These are phyloP conservation scores for Trichoderma atroviride DNA, from an alignment of 2,329 filamentous ascomycete species.

Conservation along the genomic window DNA sequence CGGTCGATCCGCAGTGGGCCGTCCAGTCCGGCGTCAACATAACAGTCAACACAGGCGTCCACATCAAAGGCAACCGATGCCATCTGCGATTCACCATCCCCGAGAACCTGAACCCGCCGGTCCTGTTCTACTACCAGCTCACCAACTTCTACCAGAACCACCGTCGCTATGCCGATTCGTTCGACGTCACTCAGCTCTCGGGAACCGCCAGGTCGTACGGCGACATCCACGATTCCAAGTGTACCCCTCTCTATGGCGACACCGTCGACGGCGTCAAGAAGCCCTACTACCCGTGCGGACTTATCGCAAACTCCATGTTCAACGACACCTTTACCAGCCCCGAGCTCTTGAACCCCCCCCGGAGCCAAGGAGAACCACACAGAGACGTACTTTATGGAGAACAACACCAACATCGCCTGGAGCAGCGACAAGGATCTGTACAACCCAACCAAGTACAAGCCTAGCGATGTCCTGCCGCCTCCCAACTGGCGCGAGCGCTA, in stretches of 20 bases:
- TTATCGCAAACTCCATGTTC: slow-evolving; percentile 96
- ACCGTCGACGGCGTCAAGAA: slow-evolving; percentile 50
- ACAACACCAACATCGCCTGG: slow-evolving; percentile 81
- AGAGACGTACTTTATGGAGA: slow-evolving; percentile 73
- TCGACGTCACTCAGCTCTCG: slow-evolving; percentile 78
- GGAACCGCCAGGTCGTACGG: slow-evolving; percentile 64
- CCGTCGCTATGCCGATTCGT: slow-evolving; percentile 89
- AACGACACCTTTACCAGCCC: slow-evolving; percentile 85
- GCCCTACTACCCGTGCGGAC: slow-evolving; percentile 89
- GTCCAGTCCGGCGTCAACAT: slow-evolving; percentile 45
- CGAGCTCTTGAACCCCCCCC: slow-evolving; percentile 57
- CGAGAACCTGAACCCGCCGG: slow-evolving; percentile 75
- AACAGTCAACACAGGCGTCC: slow-evolving; percentile 43
- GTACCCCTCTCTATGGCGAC: slow-evolving; percentile 69
- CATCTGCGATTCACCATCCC: slow-evolving; percentile 77
- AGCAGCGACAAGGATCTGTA: slow-evolving; percentile 79
- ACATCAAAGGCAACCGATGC: slow-evolving; percentile 59
- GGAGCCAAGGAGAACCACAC: slow-evolving; percentile 36
- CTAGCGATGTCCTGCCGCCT: slow-evolving; percentile 71
- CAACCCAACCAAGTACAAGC: slow-evolving; percentile 66
- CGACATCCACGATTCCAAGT: slow-evolving; percentile 69
- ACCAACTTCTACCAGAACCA: slow-evolving; percentile 99
- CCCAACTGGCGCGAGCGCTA: slow-evolving; percentile 81
- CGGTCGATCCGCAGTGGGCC: slow-evolving; percentile 48
- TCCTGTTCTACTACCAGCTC: slow-evolving; percentile 92